Percentiles rank a stretch among this genome's conserved stretches.
Conservation (phyloP, 805 yeast species). For the Pichia cabralensis region DNA sequence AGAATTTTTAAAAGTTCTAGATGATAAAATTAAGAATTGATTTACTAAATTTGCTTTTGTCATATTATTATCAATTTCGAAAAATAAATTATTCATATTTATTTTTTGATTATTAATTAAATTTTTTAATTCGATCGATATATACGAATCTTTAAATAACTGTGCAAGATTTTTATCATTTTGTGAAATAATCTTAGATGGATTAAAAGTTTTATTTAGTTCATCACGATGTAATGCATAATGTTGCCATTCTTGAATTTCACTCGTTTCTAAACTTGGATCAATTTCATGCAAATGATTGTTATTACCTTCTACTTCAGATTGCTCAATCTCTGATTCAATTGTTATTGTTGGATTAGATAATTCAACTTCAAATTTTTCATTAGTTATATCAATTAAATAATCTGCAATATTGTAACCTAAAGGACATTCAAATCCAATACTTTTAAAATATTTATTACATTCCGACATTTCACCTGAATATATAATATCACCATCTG, state of each 20-base stretch:
- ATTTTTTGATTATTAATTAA: slow-evolving; percentile 26
- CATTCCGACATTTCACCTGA: slow-evolving; percentile 78
- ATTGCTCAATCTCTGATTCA: no score
- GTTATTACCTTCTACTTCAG: slow-evolving; percentile 13
- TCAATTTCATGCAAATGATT: slow-evolving; percentile 12
- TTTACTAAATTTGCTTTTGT: slow-evolving; percentile 47
- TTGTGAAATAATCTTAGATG: slow-evolving; percentile 2
- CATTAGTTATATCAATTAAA: slow-evolving; percentile 82
- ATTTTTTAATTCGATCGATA: slow-evolving; percentile 31
- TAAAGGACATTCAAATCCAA: slow-evolving; percentile 75
- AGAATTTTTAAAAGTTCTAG: slow-evolving; percentile 83
- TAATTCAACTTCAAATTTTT: slow-evolving; percentile 19
- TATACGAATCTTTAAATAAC: slow-evolving; percentile 24
- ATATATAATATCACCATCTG: slow-evolving; percentile 78
- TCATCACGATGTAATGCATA: slow-evolving; percentile 76
- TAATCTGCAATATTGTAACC: slow-evolving; percentile 94
- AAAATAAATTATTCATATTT: slow-evolving; percentile 13
- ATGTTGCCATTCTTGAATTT: slow-evolving; percentile 78
- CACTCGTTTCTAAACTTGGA: slow-evolving; percentile 15
- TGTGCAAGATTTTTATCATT: slow-evolving; percentile 11
- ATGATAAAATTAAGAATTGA: slow-evolving; percentile 67
- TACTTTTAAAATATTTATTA: slow-evolving; percentile 59
- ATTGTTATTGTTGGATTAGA: no score
- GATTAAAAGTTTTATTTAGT: slow-evolving; percentile 26
- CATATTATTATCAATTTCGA: slow-evolving; percentile 23